Evolutionary conservation across 2,329 filamentous ascomycete species (phyloP).

Genomic region (Penicillium hesseltinei): DNA sequence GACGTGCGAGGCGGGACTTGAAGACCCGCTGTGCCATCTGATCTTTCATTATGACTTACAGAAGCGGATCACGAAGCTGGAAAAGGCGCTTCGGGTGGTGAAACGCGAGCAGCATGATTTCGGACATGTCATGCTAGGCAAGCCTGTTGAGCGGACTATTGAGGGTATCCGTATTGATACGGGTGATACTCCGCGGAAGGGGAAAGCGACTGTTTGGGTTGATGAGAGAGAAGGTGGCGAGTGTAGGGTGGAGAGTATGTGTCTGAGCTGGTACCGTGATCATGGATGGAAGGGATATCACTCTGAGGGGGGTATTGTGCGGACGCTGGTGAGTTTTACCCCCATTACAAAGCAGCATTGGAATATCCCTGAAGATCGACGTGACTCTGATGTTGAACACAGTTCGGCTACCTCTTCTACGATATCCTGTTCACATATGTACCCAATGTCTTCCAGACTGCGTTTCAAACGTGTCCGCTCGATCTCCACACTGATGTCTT

Average conservation of each 20-base stretch:
- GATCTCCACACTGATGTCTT: slow-evolving; percentile 93
- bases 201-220: slow-evolving; percentile 74
- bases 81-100: slow-evolving; percentile 77
- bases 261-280: slow-evolving; percentile 76
- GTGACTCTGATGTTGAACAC: background rate
- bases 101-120: slow-evolving; percentile 91
- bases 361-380: background rate
- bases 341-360: background rate
- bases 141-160: slow-evolving; percentile 71
- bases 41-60: slow-evolving; percentile 94
- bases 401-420: slow-evolving; percentile 83
- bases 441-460: slow-evolving; percentile 95
- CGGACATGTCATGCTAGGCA: slow-evolving; percentile 73
- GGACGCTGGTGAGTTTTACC: slow-evolving; percentile 61
- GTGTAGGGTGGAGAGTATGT: slow-evolving; percentile 92
- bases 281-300: slow-evolving; percentile 95
- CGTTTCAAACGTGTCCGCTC: slow-evolving; percentile 88
- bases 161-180: slow-evolving; percentile 75
- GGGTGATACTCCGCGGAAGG: slow-evolving; percentile 44
- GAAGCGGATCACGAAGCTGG: slow-evolving; percentile 87
- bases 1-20: slow-evolving; percentile 83
- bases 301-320: slow-evolving; percentile 83
- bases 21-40: slow-evolving; percentile 84
- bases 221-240: slow-evolving; percentile 70
- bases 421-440: slow-evolving; percentile 91